Base-by-base conservation (phyloP, 768 basidiomycete species). In the Multifurca ochricompacta region DNA sequence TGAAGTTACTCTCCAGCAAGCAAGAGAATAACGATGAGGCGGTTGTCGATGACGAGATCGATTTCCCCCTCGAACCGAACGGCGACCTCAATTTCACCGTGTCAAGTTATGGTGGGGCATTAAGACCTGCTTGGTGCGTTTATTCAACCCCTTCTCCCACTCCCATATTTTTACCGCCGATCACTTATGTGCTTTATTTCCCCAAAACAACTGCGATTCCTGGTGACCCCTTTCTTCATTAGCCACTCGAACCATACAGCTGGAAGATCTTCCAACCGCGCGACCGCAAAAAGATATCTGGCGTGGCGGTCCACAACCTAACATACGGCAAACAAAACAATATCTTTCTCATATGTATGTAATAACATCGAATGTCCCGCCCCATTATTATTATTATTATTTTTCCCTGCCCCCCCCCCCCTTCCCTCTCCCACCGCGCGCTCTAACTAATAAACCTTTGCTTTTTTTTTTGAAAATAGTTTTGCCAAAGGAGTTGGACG, bases 51-150 rank as follows among this genome's bases (percentile, higher is more conserved):
- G 60, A 61, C 40, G 48, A 55, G 31, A 21, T 54, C 28, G 60
- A 61, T 18, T 56, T 61, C 7, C 60, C 58, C 8, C 41, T 61
- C n/a, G 36, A 31, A 10, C 34, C 43, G 3, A 50, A 51, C n/a
- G 60, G 60, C 14, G 54, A 52, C 32, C 49, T 61, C 31, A 37
- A 60, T 23, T 40, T 61, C 50, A 37, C 34, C 53, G 47, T n/a
- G 49, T 60, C 46, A 51, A 50, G 48, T 23, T 39, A 2, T 60
- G 49, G 49, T 61, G 58, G 54, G 60, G 60, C 16, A 31, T 61
- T 27, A 30, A 37, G 2, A 16, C 28, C 5, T 55, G 45, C 21
- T 25, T 36, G 34, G 60, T 61, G 32, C 21, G 58, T 55, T 25
- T n/a, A 18, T 30, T 16, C 21, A 36, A 11, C 11, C 13, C 35